Evolutionary conservation across 2,329 filamentous ascomycete genomes (phyloP).

Genomic region (Acephala macrosclerotiorum): DNA sequence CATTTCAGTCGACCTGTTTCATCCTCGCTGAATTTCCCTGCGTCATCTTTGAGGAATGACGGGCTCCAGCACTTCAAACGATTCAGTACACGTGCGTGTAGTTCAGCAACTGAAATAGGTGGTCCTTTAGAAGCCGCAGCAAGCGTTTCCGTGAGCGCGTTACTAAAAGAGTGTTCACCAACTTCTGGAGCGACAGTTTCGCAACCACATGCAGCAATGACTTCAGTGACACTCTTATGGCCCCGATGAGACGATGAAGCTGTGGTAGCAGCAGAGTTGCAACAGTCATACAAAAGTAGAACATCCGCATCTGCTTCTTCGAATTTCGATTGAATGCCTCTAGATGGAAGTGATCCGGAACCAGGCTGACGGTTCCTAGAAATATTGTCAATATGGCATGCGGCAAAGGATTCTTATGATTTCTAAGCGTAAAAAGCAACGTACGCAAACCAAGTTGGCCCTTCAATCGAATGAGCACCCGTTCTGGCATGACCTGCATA

Average conservation of each 20-base stretch:
- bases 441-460: constrained; percentile 16
- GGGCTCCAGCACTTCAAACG: constrained; percentile 9
- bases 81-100: constrained; percentile 10
- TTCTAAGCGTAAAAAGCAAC: background rate
- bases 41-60: background rate
- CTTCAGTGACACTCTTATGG: constrained; percentile 10
- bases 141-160: constrained; percentile 2
- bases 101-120: constrained; percentile 15
- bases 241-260: background rate
- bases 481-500: constrained; percentile 22
- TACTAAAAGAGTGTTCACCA: constrained; percentile 22
- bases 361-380: background rate
- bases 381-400: background rate
- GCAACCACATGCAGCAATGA: constrained; percentile 24
- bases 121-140: constrained; percentile 3
- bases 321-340: constrained; percentile 22
- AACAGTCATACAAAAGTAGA: constrained; percentile 24
- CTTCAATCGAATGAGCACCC: constrained; percentile 8
- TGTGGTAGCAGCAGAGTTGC: constrained; percentile 9
- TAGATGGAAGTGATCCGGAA: constrained; percentile 3
- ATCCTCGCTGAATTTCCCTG: constrained; percentile 3
- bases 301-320: constrained; percentile 22
- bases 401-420: background rate
- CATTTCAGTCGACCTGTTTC: background rate
- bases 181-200: constrained; percentile 2